Base-by-base conservation (phyloP, 371 early-diverging fungal species). In the Nosema muscidifuracis region DNA sequence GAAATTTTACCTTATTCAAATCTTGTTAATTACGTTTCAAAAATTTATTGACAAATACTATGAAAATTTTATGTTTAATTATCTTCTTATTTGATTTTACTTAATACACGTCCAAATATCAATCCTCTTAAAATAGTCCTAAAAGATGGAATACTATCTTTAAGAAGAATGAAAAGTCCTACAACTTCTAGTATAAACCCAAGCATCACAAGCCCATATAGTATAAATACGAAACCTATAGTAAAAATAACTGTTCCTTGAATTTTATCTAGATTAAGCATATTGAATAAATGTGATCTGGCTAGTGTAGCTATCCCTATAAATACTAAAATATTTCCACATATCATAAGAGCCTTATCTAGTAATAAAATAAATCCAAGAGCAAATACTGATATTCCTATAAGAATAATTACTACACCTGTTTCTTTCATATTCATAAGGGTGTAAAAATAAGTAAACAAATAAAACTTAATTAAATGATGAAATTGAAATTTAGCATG, bases 301-400 rank as follows among this genome's bases (percentile, higher is more conserved):
- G 51, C 6, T 20, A 77, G 20, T 31, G 70, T 33, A n/a, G 18
- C 1, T 31, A 68, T 58, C 12, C 78, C 78, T 18, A 65, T 57
- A 22, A 68, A 57, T 28, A 77, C 55, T 50, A 77, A 30, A 22
- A 77, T 31, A 47, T 77, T 77, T 2, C 74, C 74, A 0, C 71
- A 47, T 40, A 73, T 67, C 57, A 77, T 67, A 18, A 77, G 28
- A 43, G 74, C 78, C 31, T 36, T 77, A 36, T 77, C 78, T 26
- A 71, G 31, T 36, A 77, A 44, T n/a, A 74, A 57, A 44, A 67
- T 26, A 26, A 38, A 62, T 24, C 78, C 78, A 26, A 58, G 10
- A 53, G 58, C 7, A 50, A 77, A 74, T 16, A 77, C 38, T 30
- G 26, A 26, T 18, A 67, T 36, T 40, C 78, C 78, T 24, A 72